A percentile compares a stretch with the other conserved stretches of the same genome.
Evolutionary conservation across 345 rosid genomes (phyloP).

Genomic region (Dimocarpus longan): DNA sequence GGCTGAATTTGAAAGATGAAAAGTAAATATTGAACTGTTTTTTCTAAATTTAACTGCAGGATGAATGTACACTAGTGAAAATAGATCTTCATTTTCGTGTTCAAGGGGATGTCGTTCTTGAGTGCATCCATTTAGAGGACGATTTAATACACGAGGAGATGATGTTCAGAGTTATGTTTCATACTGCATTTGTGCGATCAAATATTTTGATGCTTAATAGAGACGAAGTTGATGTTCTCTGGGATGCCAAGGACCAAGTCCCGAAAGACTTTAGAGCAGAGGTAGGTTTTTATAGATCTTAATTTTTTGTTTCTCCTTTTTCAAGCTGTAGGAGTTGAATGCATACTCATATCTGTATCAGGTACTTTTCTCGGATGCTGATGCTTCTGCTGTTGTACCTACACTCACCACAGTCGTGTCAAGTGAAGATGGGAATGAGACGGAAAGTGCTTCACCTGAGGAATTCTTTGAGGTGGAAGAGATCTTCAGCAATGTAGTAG

Average conservation of each 20-base stretch:
- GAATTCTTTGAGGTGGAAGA: slow-evolving; percentile 98
- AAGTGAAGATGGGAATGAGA: slow-evolving; percentile 67
- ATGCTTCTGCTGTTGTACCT: slow-evolving; percentile 67
- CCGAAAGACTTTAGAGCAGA: slow-evolving; percentile 87
- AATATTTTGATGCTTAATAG: slow-evolving; percentile 70
- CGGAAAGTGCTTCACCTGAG: slow-evolving; percentile 78
- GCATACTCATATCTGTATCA: slow-evolving; percentile 71
- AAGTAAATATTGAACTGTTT: slow-evolving; percentile 18
- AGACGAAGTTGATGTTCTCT: slow-evolving; percentile 78
- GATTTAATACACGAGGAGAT: slow-evolving; percentile 71
- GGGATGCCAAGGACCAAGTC: slow-evolving; percentile 86
- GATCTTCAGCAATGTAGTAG: slow-evolving; percentile 75
- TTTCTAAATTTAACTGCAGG: slow-evolving; percentile 59
- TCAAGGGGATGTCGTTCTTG: slow-evolving; percentile 96
- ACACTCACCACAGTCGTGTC: slow-evolving; percentile 45
- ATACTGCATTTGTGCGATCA: slow-evolving; percentile 87
- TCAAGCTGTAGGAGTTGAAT: slow-evolving; percentile 66
- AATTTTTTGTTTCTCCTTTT: slow-evolving; percentile 17
- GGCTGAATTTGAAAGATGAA: slow-evolving; percentile 24
- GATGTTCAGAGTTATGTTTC: slow-evolving; percentile 88
- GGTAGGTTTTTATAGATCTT: slow-evolving; percentile 58
- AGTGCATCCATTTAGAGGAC: slow-evolving; percentile 83
- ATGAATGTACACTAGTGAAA: slow-evolving; percentile 77
- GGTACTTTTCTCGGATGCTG: slow-evolving; percentile 86
- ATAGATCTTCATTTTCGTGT: slow-evolving; percentile 78